phyloP scores from a whole-genome alignment of 2,329 filamentous ascomycete species.

The Podosphaera xanthii region DNA sequence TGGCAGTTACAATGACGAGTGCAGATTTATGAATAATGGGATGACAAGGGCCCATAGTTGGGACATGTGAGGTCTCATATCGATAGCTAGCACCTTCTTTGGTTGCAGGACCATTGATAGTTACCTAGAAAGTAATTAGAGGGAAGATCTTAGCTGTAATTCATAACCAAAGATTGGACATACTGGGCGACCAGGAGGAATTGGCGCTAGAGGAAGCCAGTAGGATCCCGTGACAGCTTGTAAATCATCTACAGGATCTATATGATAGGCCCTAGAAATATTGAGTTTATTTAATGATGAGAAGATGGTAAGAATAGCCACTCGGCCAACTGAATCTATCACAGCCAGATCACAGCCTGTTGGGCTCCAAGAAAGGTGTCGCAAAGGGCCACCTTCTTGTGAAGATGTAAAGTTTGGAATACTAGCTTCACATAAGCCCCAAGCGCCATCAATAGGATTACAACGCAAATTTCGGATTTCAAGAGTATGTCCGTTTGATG shows the following conservation, averaged over 20 bases:
- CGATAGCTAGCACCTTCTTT: constrained; percentile 38
- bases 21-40: constrained; percentile 48
- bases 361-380: constrained; percentile 63
- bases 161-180: constrained; percentile 2
- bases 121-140: constrained; percentile 15
- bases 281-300: constrained; percentile 52
- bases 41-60: constrained; percentile 49
- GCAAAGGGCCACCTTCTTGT: constrained; percentile 41
- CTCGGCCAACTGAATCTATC: constrained; percentile 55
- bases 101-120: constrained; percentile 36
- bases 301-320: constrained; percentile 50
- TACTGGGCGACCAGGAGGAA: constrained; percentile 12
- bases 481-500: constrained; percentile 44
- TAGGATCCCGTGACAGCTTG: constrained; percentile 61
- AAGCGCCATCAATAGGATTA: constrained; percentile 43
- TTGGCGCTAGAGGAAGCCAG: constrained; percentile 38
- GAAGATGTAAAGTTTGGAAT: constrained; percentile 34
- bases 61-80: constrained; percentile 43
- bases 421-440: constrained; percentile 55
- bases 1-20: constrained; percentile 52
- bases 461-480: constrained; percentile 52
- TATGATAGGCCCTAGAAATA: constrained; percentile 34
- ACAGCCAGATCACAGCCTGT: constrained; percentile 60
- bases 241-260: constrained; percentile 47
- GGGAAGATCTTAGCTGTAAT: background rate